These are phyloP conservation scores for Lunasporangiospora selenospora DNA, from an alignment of 192 early-diverging fungal genomes.

Conservation along the genomic window DNA sequence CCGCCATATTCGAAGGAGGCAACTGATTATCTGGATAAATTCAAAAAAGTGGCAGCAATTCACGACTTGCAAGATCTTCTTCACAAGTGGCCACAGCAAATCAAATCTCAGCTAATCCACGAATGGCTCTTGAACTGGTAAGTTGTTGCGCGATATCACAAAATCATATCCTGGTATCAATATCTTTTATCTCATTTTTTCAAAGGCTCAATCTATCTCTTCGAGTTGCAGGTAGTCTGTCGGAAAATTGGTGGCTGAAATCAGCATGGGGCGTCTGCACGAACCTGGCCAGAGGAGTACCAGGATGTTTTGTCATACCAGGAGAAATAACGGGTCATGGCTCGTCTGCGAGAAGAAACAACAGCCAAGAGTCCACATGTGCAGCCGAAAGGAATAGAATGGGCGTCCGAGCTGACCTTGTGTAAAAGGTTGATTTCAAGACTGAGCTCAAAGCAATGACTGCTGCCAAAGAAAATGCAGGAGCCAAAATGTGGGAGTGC, in stretches of 20 bases:
- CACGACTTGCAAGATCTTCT: constrained; percentile 12
- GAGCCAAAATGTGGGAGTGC: too few species aligned
- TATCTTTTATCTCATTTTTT: not conserved
- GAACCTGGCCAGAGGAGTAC: constrained; percentile 12
- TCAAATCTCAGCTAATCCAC: constrained; percentile 21
- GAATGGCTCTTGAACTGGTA: constrained; percentile 29
- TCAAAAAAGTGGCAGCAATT: constrained; percentile 6
- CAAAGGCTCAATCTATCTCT: constrained; percentile 21
- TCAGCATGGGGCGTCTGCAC: constrained; percentile 23
- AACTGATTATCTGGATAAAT: constrained; percentile 24
- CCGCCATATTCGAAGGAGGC: constrained; percentile 22
- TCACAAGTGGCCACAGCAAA: constrained; percentile 8
- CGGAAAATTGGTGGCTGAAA: constrained; percentile 21
- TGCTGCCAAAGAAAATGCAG: too few species aligned
- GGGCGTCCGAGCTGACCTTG: constrained; percentile 13
- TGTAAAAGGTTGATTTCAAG: too few species aligned
- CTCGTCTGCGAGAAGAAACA: constrained; percentile 23
- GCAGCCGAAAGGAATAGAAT: constrained; percentile 13
- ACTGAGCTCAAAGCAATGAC: too few species aligned
- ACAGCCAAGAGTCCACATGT: constrained; percentile 1
- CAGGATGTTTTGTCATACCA: constrained; percentile 19
- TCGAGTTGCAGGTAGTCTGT: constrained; percentile 10
- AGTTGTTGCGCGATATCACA: not conserved
- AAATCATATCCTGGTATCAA: too few species aligned
- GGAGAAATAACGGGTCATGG: constrained; percentile 16